Evolutionary conservation across 148 eudicot species (phyloP).

Genomic region (Arbutus unedo): DNA sequence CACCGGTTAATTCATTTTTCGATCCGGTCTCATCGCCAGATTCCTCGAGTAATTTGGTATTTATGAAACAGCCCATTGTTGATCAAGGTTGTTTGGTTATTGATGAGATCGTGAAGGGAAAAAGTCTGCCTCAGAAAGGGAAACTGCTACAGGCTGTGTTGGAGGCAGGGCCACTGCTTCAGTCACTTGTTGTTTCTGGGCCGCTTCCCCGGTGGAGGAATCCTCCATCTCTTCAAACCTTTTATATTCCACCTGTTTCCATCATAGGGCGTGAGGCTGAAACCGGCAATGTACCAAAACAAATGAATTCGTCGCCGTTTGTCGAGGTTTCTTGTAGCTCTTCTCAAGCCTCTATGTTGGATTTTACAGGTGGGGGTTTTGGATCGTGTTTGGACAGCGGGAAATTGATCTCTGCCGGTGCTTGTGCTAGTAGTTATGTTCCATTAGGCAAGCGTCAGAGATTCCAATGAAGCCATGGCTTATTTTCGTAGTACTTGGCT

Average conservation of each 20-base stretch:
- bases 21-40: constrained; percentile 47
- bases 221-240: constrained; percentile 42
- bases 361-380: constrained; percentile 19
- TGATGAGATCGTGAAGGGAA: constrained; percentile 44
- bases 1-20: constrained; percentile 37
- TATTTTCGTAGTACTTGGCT: not conserved
- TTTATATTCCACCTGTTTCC: constrained; percentile 39
- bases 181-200: constrained; percentile 50
- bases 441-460: not conserved
- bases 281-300: not conserved
- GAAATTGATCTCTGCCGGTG: not conserved
- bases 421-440: not conserved
- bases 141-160: constrained; percentile 49
- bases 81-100: constrained; percentile 37
- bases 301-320: constrained; percentile 13
- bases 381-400: constrained; percentile 14
- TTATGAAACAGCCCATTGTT: constrained; percentile 17
- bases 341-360: constrained; percentile 28
- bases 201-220: constrained; percentile 63
- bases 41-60: constrained; percentile 19
- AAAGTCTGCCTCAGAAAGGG: constrained; percentile 51
- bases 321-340: constrained; percentile 29
- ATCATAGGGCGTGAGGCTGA: constrained; percentile 23
- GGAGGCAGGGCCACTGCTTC: constrained; percentile 55
- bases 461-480: not conserved